Evolutionary conservation across 345 rosid genomes (phyloP).

Genomic region (Pistacia vera): DNA sequence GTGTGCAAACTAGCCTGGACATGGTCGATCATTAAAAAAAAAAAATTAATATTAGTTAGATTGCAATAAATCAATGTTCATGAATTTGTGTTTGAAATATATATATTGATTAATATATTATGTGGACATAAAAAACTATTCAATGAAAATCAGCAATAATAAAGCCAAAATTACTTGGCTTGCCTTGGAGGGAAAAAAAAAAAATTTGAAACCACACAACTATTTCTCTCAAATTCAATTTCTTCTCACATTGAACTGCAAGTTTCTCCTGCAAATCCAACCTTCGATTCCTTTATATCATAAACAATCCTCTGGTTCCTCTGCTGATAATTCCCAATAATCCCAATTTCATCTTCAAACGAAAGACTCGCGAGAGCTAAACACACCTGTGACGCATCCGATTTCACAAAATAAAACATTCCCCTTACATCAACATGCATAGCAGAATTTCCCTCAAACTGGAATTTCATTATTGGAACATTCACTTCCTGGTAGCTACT

Average conservation of each 20-base stretch:
- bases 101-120: neutral
- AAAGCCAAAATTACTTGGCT: conserved; percentile 5
- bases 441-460: conserved; percentile 59
- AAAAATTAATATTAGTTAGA: no score
- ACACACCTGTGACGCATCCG: conserved; percentile 80
- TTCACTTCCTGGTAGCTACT: conserved; percentile 66
- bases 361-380: conserved; percentile 85
- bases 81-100: no score
- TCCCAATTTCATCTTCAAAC: conserved; percentile 62
- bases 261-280: conserved; percentile 77
- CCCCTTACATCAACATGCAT: conserved; percentile 70
- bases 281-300: conserved; percentile 61
- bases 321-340: conserved; percentile 87
- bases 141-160: neutral
- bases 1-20: no score
- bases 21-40: no score
- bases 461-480: conserved; percentile 61
- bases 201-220: neutral
- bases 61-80: no score
- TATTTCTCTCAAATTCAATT: neutral
- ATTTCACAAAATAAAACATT: conserved; percentile 69
- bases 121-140: neutral
- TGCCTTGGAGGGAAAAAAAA: neutral
- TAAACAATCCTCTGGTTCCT: conserved; percentile 82
- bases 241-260: conserved; percentile 53